Evolutionary conservation across 306 rosid genomes (phyloP).

Genomic region (Alnus rubra): DNA sequence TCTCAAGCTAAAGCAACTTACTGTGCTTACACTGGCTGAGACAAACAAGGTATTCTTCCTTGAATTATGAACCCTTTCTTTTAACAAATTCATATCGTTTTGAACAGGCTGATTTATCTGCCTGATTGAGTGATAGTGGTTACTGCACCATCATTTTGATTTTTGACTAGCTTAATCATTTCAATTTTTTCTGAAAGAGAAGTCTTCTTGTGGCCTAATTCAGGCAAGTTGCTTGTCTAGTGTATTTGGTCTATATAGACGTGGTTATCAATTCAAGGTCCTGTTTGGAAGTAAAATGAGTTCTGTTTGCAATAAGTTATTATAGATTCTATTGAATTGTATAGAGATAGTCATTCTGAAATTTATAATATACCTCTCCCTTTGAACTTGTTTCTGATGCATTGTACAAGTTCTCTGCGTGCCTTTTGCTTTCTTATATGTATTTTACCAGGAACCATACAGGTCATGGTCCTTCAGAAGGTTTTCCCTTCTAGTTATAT

Average conservation of each 20-base stretch:
- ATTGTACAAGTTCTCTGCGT: neutral
- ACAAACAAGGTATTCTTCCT: constrained; percentile 62
- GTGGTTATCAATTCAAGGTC: neutral
- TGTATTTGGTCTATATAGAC: neutral
- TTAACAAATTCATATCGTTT: neutral
- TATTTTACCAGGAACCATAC: neutral
- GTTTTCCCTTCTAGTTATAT: constrained; percentile 1
- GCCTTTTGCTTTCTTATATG: neutral
- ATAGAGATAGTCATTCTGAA: too few relatives aligned
- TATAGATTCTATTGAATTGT: neutral
- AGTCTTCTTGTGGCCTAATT: neutral
- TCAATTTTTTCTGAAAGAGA: neutral
- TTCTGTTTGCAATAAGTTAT: neutral
- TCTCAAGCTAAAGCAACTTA: constrained; percentile 90
- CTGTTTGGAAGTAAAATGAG: constrained; percentile 1
- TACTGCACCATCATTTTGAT: neutral
- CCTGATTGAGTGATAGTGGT: constrained; percentile 11
- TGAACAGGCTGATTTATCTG: constrained; percentile 14
- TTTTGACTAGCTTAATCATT: constrained; percentile 1
- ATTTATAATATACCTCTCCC: neutral
- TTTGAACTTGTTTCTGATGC: neutral
- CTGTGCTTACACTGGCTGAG: constrained; percentile 97
- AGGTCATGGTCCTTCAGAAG: neutral
- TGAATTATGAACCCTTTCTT: constrained; percentile 4
- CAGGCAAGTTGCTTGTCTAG: neutral